Percentiles rank a stretch among this genome's conserved stretches.
Conservation (phyloP, 1,139 yeast species). For the Saccharomyces hybrid region DNA sequence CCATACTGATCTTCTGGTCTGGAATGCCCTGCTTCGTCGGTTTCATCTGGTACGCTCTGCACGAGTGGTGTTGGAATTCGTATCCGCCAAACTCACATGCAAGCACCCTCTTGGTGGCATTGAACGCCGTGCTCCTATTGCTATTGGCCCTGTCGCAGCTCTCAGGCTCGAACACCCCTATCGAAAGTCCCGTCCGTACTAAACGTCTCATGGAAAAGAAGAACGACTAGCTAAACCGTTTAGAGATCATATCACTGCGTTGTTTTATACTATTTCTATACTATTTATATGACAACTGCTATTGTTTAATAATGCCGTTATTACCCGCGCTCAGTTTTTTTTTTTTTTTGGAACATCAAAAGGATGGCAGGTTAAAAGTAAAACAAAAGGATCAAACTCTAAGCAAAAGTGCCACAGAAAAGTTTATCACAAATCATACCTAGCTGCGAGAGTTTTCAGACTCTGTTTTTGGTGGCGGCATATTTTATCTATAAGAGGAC, state of each 20-base stretch:
- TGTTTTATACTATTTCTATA: not conserved
- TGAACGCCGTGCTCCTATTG: slow-evolving; percentile 18
- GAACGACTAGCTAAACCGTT: not conserved
- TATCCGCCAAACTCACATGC: slow-evolving; percentile 48
- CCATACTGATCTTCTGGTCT: slow-evolving; percentile 48
- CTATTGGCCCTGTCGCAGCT: slow-evolving; percentile 4
- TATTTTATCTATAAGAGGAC: not conserved
- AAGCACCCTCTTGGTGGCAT: slow-evolving; percentile 16
- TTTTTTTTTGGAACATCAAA: not conserved
- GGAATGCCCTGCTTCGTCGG: slow-evolving; percentile 36
- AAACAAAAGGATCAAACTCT: not conserved
- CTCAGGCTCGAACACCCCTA: not conserved
- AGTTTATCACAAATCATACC: not conserved
- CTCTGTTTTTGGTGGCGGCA: not conserved
- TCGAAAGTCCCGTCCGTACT: not conserved
- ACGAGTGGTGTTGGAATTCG: slow-evolving; percentile 67
- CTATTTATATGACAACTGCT: not conserved
- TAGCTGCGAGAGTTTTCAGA: not conserved
- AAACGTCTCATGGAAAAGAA: not conserved
- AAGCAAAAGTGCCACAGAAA: slow-evolving; percentile 1
- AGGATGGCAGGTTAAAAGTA: not conserved
- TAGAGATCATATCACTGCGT: not conserved
- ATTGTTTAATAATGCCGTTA: not conserved
- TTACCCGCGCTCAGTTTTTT: not conserved
- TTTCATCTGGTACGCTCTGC: slow-evolving; percentile 32